phyloP scores from a whole-genome alignment of 805 yeast genomes.

The Barnettozyma californica region DNA sequence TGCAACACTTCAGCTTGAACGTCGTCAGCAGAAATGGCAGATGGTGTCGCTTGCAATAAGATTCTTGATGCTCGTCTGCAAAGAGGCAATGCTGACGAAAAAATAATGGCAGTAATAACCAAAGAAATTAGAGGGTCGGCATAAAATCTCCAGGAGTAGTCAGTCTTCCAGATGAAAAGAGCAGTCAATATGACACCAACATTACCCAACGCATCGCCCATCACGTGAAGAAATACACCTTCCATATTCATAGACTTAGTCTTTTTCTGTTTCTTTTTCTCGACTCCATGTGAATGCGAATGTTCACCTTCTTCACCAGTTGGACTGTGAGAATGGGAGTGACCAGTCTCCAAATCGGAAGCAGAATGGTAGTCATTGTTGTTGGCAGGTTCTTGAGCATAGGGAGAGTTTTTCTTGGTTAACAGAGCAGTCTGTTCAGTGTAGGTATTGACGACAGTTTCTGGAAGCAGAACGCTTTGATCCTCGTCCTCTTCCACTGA shows the following conservation, averaged over 20 bases:
- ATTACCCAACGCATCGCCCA: constrained; percentile 96
- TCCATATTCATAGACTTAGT: constrained; percentile 87
- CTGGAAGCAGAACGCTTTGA: constrained; percentile 37
- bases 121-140: constrained; percentile 84
- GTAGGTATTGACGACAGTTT: constrained; percentile 37
- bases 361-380: constrained; percentile 21
- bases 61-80: constrained; percentile 84
- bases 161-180: constrained; percentile 88
- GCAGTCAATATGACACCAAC: constrained; percentile 91
- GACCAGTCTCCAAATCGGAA: constrained; percentile 10
- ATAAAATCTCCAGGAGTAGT: constrained; percentile 81
- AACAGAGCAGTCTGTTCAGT: constrained; percentile 19
- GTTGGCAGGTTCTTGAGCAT: constrained; percentile 16
- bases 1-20: constrained; percentile 64
- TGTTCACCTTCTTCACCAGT: constrained; percentile 3
- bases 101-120: constrained; percentile 80
- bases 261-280: constrained; percentile 15
- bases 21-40: constrained; percentile 68
- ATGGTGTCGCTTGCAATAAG: constrained; percentile 88
- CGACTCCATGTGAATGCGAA: constrained; percentile 11
- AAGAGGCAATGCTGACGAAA: constrained; percentile 85
- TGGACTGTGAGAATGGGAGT: constrained; percentile 6
- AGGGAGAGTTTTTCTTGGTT: constrained; percentile 3
- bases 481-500: constrained; percentile 15
- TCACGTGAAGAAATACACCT: constrained; percentile 91